phyloP scores from a whole-genome alignment of 164 flowering plant species.

The Magnolia sinica region DNA sequence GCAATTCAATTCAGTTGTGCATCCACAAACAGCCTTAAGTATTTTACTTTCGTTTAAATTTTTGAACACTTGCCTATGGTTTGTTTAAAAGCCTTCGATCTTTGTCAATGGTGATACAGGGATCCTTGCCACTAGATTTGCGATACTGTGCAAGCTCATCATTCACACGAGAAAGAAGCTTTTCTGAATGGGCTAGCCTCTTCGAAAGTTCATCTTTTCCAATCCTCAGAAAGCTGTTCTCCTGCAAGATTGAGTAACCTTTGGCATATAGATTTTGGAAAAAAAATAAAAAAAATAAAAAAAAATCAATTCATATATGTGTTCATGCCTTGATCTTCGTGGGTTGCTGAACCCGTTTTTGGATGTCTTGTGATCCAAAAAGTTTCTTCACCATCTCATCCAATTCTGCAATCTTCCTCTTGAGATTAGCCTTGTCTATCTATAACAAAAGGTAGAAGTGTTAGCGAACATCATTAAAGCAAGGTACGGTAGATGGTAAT shows the following conservation, averaged over 20 bases:
- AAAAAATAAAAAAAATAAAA: background rate
- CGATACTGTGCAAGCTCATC: slow-evolving; percentile 46
- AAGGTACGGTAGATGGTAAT: background rate
- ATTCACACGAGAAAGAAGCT: slow-evolving; percentile 46
- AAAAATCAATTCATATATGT: background rate
- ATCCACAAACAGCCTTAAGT: too few species aligned
- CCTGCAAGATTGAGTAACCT: slow-evolving; percentile 24
- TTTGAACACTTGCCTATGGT: slow-evolving; percentile 19
- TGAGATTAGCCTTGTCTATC: slow-evolving; percentile 65
- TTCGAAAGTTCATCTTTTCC: slow-evolving; percentile 29
- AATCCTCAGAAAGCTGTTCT: slow-evolving; percentile 16
- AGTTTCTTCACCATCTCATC: slow-evolving; percentile 57
- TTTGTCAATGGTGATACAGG: slow-evolving; percentile 14
- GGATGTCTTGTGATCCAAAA: slow-evolving; percentile 28
- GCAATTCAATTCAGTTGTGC: too few species aligned
- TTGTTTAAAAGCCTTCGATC: slow-evolving; percentile 16
- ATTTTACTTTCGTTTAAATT: too few species aligned
- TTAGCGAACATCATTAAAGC: background rate
- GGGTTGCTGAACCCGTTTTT: slow-evolving; percentile 28
- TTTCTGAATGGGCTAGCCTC: slow-evolving; percentile 49
- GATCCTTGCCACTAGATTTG: slow-evolving; percentile 23
- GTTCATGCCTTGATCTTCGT: slow-evolving; percentile 34
- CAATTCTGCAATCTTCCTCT: slow-evolving; percentile 51
- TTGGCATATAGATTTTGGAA: background rate
- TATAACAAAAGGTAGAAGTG: slow-evolving; percentile 15